Conservation (phyloP, 306 rosid species). For the Glycyrrhiza uralensis region DNA sequence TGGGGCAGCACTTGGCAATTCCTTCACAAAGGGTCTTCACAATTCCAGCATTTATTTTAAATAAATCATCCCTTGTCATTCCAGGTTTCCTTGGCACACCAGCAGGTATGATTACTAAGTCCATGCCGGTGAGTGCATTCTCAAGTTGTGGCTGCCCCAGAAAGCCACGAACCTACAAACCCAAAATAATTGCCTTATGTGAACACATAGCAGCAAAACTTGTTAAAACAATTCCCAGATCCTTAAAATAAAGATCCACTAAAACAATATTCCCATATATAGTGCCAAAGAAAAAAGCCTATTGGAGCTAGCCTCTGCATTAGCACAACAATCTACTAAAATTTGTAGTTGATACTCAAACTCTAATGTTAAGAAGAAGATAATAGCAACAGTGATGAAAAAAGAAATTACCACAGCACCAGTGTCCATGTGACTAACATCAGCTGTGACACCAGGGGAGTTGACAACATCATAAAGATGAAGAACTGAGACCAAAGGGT, state of each 20-base stretch:
- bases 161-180: slow-evolving; percentile 77
- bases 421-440: slow-evolving; percentile 94
- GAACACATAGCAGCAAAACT: slow-evolving; percentile 1
- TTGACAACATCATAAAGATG: slow-evolving; percentile 97
- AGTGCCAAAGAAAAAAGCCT: neutral
- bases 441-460: slow-evolving; percentile 95
- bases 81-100: slow-evolving; percentile 98
- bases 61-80: slow-evolving; percentile 95
- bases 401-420: slow-evolving; percentile 82
- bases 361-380: neutral
- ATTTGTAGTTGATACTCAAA: neutral
- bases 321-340: neutral
- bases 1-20: slow-evolving; percentile 72
- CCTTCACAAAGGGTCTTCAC: slow-evolving; percentile 88
- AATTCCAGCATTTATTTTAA: slow-evolving; percentile 92
- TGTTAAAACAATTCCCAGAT: neutral
- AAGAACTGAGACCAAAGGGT: slow-evolving; percentile 87
- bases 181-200: neutral
- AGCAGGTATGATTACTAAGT: slow-evolving; percentile 85
- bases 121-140: slow-evolving; percentile 81
- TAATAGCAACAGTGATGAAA: neutral
- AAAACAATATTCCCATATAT: neutral
- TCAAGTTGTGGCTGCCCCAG: slow-evolving; percentile 85
- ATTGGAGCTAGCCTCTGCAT: neutral
- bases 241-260: neutral